Base-by-base conservation (phyloP, 768 basidiomycete genomes). In the Lactarius akahatsu region DNA sequence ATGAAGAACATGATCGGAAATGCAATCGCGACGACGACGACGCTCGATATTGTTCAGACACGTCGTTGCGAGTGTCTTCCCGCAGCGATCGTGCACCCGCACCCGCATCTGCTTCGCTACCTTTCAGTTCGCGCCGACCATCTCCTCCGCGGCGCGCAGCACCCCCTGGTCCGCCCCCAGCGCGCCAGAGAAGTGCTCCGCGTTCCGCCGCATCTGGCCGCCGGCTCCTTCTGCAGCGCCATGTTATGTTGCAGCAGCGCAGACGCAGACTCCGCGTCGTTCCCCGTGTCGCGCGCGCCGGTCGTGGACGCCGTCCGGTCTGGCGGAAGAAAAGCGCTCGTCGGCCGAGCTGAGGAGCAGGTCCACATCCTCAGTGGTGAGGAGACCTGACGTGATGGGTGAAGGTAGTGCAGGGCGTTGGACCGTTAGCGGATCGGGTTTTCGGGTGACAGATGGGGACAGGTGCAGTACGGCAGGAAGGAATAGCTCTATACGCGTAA, bases 1-100 rank as follows among this genome's bases (percentile, higher is more conserved):
- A 34, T 93, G 45, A 86, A 79, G 66, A 93, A 85, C 84, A 88
- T 90, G 20, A 89, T 30, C 59, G 89, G 71, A 70, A 90, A 96
- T 9, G 32, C 8, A 26, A 90, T 73, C n/a, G 86, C 71, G 2
- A 93, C 94, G 9, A 84, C 10, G 36, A 38, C 32, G 4, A 96
- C 76, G 59, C 82, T 76, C 4, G 79, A 76, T 4, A 86, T 56
- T 8, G 79, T 34, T 80, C 69, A 84, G 74, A 74, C 85, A 86
- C 1, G 84, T 85, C 62, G 83, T 85, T 1, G 83, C 79, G 71
- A 80, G 77, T 40, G 80, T 79, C 76, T 81, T 84, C 30, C 75
- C 76, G 11, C 76, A 73, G 23, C 83, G 80, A 56, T 78, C 32
- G 32, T 9, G 32, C 32, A 34, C 32, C 32, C 1, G 9, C 32